phyloP scores from a whole-genome alignment of 352 stramenopile species.

The Pythium sukuiense region DNA sequence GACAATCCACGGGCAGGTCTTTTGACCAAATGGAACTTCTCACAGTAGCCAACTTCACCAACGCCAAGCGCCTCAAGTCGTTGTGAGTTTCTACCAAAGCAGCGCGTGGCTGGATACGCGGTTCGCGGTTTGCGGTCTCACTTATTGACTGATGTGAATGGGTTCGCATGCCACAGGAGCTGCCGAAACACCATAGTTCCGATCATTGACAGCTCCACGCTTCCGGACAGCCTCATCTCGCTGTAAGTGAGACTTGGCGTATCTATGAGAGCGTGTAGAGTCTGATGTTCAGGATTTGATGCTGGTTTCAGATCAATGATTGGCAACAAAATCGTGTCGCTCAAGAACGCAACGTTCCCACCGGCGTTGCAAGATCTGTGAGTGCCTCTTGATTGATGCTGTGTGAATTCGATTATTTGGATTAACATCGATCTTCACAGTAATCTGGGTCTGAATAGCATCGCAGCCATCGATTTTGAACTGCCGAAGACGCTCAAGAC shows the following conservation, averaged over 20 bases:
- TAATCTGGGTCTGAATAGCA: background rate
- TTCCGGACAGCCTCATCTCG: background rate
- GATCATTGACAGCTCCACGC: background rate
- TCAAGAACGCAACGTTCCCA: background rate
- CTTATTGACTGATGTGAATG: background rate
- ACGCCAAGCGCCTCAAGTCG: background rate
- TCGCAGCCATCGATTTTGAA: background rate
- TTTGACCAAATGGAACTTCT: background rate
- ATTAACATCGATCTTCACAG: too few species aligned
- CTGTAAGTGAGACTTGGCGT: too few species aligned
- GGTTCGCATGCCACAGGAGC: background rate
- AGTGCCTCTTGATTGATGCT: background rate
- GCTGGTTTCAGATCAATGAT: background rate
- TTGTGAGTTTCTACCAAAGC: background rate
- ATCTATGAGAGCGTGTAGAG: too few species aligned
- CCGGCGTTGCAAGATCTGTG: background rate
- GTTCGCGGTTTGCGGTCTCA: background rate
- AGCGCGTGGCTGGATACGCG: background rate
- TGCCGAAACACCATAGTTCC: background rate
- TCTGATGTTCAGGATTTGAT: too few species aligned
- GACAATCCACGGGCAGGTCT: background rate
- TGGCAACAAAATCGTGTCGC: conserved; percentile 1
- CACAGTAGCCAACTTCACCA: background rate
- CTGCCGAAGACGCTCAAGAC: background rate
- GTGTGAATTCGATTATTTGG: too few species aligned